Percentiles rank a stretch among this genome's conserved stretches.
Conservation (phyloP, 2,329 filamentous ascomycete genomes). For the Cryphonectria japonica region DNA sequence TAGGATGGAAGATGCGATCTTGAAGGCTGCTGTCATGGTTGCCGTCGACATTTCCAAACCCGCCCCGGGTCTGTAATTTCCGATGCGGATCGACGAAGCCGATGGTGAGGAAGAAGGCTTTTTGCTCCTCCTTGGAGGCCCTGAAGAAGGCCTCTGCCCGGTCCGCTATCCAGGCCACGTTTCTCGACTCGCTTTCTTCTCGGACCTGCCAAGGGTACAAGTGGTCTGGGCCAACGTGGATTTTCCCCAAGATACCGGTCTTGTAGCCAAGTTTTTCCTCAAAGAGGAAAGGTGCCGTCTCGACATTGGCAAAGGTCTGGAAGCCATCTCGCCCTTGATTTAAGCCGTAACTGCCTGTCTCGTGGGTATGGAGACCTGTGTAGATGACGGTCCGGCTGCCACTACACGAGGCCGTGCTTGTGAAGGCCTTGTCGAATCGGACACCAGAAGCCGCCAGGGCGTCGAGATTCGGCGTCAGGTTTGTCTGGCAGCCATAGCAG, state of each 20-base stretch:
- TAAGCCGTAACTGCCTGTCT: constrained; percentile 51
- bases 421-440: constrained; percentile 44
- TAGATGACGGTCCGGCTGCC: constrained; percentile 49
- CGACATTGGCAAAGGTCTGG: constrained; percentile 45
- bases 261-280: constrained; percentile 39
- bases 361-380: constrained; percentile 50
- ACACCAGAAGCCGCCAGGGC: constrained; percentile 41
- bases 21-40: constrained; percentile 14
- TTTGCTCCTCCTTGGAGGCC: constrained; percentile 35
- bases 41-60: constrained; percentile 45
- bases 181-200: constrained; percentile 43
- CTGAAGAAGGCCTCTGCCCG: constrained; percentile 44
- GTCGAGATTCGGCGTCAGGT: constrained; percentile 45
- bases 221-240: constrained; percentile 47
- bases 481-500: constrained; percentile 33
- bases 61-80: constrained; percentile 42
- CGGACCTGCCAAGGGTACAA: constrained; percentile 46
- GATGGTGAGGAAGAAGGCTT: constrained; percentile 50
- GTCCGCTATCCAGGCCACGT: constrained; percentile 47
- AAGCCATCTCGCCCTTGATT: constrained; percentile 43
- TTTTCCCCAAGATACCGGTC: constrained; percentile 51
- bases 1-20: constrained; percentile 32
- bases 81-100: constrained; percentile 53
- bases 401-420: constrained; percentile 50
- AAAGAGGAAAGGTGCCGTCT: constrained; percentile 34